Evolutionary conservation across 2,329 filamentous ascomycete genomes (phyloP), one percentile per base, ranked within the genome.

Genomic region (Clarireedia sp.): DNA sequence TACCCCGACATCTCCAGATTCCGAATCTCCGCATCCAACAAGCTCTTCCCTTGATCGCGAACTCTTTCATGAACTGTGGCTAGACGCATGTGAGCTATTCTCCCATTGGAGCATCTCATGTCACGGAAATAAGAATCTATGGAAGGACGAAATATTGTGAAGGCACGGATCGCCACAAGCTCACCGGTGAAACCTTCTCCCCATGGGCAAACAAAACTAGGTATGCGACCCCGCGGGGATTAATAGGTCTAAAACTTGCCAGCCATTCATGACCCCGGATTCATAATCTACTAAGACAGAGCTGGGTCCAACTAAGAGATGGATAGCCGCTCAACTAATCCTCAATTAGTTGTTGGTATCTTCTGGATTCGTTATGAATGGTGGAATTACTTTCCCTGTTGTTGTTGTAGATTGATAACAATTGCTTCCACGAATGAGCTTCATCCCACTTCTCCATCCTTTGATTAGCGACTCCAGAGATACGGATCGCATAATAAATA

Each of bases 381-480:
- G 52, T 54, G 52, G 52, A 54, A 54, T 24, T 49, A 36, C 45
- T 45, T 52, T 24, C 23, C 10, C 45, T 17, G 9, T 23, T 33
- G 6, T 12, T n/a, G 17, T 5, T 8, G 24, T 33, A 21, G 14
- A 49, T 24, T 19, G 45, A 19, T 40, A 24, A 43, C 36, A 41
- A 54, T 24, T 49, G 40, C 38, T 54, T 29, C 36, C 52, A 49
- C 52, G 45, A 54, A 54, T 54, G 37, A 54, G 12, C 12, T 24
- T 23, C 19, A n/a, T 37, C 12, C 14, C 17, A n/a, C 9, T 19
- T 10, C 33, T 9, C 36, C 37, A 43, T 37, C 52, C n/a, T 17
- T 21, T 26, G 24, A 43, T 21, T 49, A 26, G 52, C 17, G 17
- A 54, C 16, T 38, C 19, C 21, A 24, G 6, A 23, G 26, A 16